These are phyloP conservation scores for Phialocephala subalpina DNA, from an alignment of 2,329 filamentous ascomycete genomes.

Conservation along the genomic window DNA sequence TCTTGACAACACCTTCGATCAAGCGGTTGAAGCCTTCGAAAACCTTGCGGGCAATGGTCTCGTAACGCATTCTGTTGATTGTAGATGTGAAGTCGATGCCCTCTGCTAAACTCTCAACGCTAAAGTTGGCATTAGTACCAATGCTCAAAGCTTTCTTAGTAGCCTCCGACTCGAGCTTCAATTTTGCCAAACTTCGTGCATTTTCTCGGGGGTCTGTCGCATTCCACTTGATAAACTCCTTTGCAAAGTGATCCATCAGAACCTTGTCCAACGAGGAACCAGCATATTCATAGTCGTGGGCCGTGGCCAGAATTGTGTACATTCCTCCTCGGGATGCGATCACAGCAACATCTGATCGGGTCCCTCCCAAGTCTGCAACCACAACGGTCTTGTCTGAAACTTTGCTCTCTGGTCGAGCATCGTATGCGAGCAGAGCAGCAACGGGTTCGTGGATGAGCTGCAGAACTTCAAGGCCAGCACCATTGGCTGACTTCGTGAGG, in stretches of 20 bases:
- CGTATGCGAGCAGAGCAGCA: constrained; percentile 88
- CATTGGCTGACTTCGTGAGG: constrained; percentile 78
- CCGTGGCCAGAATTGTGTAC: constrained; percentile 92
- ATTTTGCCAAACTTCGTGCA: constrained; percentile 84
- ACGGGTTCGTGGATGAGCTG: constrained; percentile 94
- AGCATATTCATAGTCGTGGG: constrained; percentile 94
- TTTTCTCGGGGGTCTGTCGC: constrained; percentile 82
- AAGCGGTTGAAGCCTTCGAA: constrained; percentile 89
- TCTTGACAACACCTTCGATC: constrained; percentile 85
- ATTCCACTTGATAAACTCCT: constrained; percentile 99
- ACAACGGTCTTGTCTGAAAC: constrained; percentile 88
- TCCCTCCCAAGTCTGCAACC: constrained; percentile 92
- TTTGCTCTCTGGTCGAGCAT: constrained; percentile 79
- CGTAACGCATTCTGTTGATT: constrained; percentile 92
- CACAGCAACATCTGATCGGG: constrained; percentile 89
- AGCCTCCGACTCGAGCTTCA: constrained; percentile 89
- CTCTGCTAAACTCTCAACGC: constrained; percentile 87
- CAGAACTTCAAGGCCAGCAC: constrained; percentile 85
- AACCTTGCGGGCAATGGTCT: constrained; percentile 85
- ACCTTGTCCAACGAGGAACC: constrained; percentile 88
- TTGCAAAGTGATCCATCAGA: constrained; percentile 94
- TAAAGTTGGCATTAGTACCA: constrained; percentile 88
- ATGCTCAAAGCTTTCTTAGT: constrained; percentile 93
- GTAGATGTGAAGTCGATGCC: constrained; percentile 91
- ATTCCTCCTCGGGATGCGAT: constrained; percentile 92